Evolutionary conservation across 306 rosid genomes (phyloP).

Genomic region (Sechiopsis laciniata): DNA sequence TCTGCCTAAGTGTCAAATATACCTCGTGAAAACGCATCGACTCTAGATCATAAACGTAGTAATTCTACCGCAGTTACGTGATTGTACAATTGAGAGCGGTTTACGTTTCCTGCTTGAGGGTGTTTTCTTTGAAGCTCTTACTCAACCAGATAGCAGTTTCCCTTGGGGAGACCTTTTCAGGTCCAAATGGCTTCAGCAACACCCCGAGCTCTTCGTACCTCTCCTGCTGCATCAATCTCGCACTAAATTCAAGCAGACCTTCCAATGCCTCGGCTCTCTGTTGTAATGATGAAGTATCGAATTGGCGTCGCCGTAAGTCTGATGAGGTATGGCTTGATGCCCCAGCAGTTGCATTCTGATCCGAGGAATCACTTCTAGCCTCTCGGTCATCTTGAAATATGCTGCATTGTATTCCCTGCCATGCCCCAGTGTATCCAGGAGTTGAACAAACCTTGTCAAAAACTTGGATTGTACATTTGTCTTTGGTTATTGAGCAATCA

Average conservation of each 20-base stretch:
- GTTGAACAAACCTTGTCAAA: conserved; percentile 42
- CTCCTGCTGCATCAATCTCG: conserved; percentile 77
- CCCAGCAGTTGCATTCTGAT: conserved; percentile 90
- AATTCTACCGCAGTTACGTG: conserved; percentile 22
- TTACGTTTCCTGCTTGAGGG: conserved; percentile 46
- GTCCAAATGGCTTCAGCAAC: conserved; percentile 91
- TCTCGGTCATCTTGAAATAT: conserved; percentile 42
- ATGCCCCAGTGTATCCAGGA: conserved; percentile 40
- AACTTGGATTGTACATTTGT: conserved; percentile 75
- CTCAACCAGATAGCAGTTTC: conserved; percentile 99
- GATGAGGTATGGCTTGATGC: conserved; percentile 85
- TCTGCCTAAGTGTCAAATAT: conserved; percentile 35
- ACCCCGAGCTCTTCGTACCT: conserved; percentile 95
- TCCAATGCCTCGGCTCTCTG: conserved; percentile 99
- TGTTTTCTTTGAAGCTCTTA: conserved; percentile 83
- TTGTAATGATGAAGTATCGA: conserved; percentile 68
- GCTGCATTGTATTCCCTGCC: conserved; percentile 66
- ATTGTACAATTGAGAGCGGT: conserved; percentile 16
- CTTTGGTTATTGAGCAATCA: conserved; percentile 68
- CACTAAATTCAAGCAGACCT: conserved; percentile 96
- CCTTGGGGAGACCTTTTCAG: conserved; percentile 88
- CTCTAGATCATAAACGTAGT: conserved; percentile 13
- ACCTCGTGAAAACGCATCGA: conserved; percentile 27
- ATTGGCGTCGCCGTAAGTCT: conserved; percentile 49
- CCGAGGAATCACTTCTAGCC: conserved; percentile 57